Base-by-base conservation (phyloP, 768 basidiomycete genomes). In the Rhizopogon roseolus region DNA sequence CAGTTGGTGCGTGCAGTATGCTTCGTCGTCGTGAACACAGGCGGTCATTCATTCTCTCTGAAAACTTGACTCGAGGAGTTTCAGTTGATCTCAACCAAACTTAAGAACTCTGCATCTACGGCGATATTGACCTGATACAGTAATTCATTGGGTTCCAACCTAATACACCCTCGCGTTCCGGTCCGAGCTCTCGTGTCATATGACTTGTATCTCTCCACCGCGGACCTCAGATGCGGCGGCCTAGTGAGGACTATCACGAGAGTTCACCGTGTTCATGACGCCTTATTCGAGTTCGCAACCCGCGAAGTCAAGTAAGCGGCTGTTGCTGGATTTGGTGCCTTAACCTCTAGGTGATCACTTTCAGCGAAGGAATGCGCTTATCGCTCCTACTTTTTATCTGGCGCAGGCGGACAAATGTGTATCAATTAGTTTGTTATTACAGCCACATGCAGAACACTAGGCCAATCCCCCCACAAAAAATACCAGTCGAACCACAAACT, bases 381-480 rank as follows among this genome's bases (percentile, higher is more conserved):
- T 84, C 61, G 81, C 82, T 43, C 84, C 83, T 19, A 78, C 79
- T n/a, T 74, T 76, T 32, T 32, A 8, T 32, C 29, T 3, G 29
- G 29, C 29, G 29, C 29, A 32, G 29, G 29, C 9, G 29, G 29
- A 10, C 29, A 10, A 32, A 7, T 8, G 4, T 8, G 9, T 29
- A 9, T 29, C 29, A 29, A 29, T 29, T 29, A 9, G 29, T 9
- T 29, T 32, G 9, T 32, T n/a, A n/a, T n/a, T n/a, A n/a, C n/a
- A n/a, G n/a, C n/a, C n/a, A n/a, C n/a, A n/a, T n/a, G n/a, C n/a
- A n/a, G n/a, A n/a, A n/a, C n/a, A n/a, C n/a, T n/a, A n/a, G n/a
- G n/a, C n/a, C n/a, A n/a, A n/a, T n/a, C n/a, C n/a, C n/a, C n/a
- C n/a, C n/a, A n/a, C n/a, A n/a, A n/a, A n/a, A n/a, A n/a, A n/a